These are phyloP conservation scores for Berkeleyomyces basicola DNA, from an alignment of 2,329 filamentous ascomycete genomes.

Conservation along the genomic window DNA sequence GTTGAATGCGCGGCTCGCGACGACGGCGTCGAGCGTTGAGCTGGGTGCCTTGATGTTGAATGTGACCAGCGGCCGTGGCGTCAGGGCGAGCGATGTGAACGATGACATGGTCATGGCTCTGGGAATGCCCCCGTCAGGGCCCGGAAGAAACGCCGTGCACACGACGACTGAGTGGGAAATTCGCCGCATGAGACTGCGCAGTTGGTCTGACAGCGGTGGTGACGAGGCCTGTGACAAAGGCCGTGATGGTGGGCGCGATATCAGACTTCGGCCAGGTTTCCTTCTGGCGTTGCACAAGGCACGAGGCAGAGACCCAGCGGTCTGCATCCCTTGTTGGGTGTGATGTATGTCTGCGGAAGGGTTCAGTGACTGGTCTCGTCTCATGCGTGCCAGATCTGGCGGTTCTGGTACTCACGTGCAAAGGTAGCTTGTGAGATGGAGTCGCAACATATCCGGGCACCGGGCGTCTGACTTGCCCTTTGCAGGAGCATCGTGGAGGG, in stretches of 20 bases:
- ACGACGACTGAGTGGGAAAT: conserved; percentile 39
- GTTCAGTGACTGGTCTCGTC: neutral
- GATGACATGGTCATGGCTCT: conserved; percentile 45
- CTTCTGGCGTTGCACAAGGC: neutral
- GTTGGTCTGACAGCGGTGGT: conserved; percentile 25
- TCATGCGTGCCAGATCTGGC: neutral
- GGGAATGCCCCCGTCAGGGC: conserved; percentile 17
- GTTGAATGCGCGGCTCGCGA: conserved; percentile 30
- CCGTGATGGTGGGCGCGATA: neutral
- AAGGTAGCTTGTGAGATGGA: neutral
- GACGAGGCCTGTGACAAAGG: neutral
- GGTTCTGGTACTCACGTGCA: neutral
- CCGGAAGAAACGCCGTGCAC: conserved; percentile 29
- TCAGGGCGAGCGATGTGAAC: conserved; percentile 37
- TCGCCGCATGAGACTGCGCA: conserved; percentile 37
- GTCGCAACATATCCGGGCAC: neutral
- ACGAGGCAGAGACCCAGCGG: no score
- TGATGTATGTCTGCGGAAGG: neutral
- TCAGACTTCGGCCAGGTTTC: neutral
- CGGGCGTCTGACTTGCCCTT: neutral
- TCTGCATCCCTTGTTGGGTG: neutral
- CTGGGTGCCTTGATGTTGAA: conserved; percentile 43
- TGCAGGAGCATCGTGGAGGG: neutral
- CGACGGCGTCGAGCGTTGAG: conserved; percentile 36
- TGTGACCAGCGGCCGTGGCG: conserved; percentile 28